Base-by-base conservation (phyloP, 23 red algal genomes). In the Gracilaria caudata region DNA sequence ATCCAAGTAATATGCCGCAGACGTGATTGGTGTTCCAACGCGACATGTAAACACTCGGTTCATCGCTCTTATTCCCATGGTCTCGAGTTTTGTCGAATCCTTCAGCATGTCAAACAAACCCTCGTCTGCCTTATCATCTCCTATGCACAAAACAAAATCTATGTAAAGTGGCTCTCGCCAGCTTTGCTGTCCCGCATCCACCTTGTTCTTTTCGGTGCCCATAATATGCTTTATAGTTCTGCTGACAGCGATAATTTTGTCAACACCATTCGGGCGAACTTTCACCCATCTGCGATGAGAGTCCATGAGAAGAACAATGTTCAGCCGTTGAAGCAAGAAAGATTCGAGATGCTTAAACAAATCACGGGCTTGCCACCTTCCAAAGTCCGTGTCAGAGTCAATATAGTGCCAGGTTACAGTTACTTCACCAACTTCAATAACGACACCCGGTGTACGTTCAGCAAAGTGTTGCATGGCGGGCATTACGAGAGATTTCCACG, bases 111-210 rank as follows among this genome's bases (percentile, higher is more conserved):
- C 95, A 80, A 93, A 97, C 79, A 93, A 78, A 13, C 80, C 84
- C 47, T 97, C 95, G 45, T 97, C 95, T 16, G 82, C 74, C 49
- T 90, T 89, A 77, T 97, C 95, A 64, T 97, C 95, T 20, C 95
- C 95, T 47, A 82, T 56, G 34, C 82, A 86, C 28, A 93, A 64
- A 44, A 97, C 61, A 58, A 93, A 83, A 77, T 84, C 89, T 44
- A 93, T 90, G 41, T 63, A 65, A 3, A 79, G 59, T 10, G 63
- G 63, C 32, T 53, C 82, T 12, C 36, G 59, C 30, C 61, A 66
- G 26, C 6, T 66, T 13, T 24, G 14, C 4, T 55, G 39, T 23
- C 25, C 61, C 17, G 24, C 44, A 8, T 59, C 66, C 2, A 7
- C 23, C 25, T 6, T 85, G 29, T 39, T 68, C 43, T 38, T 66